phyloP scores from a whole-genome alignment of 164 flowering plant genomes.

The Piper longum region DNA sequence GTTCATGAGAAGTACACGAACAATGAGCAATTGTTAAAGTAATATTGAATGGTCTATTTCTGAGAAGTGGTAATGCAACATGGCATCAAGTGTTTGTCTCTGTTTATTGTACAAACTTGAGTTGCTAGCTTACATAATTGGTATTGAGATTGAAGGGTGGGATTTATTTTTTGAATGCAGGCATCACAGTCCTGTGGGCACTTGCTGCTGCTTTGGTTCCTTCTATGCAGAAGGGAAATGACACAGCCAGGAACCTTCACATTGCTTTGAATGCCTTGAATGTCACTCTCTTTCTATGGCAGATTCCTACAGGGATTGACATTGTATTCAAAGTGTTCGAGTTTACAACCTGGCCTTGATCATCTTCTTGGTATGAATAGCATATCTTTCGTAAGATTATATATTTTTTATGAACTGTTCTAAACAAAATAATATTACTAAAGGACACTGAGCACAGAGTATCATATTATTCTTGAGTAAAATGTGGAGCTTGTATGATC shows the following conservation, averaged over 20 bases:
- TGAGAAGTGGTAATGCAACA: no score
- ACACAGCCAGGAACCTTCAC: constrained; percentile 87
- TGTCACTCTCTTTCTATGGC: constrained; percentile 66
- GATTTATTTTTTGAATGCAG: constrained; percentile 20
- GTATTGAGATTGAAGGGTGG: not conserved
- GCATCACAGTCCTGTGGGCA: constrained; percentile 91
- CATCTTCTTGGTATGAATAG: not conserved
- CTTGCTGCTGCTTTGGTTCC: constrained; percentile 93
- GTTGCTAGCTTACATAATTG: not conserved
- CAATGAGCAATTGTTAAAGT: no score
- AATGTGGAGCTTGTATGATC: no score
- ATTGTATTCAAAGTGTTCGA: constrained; percentile 76
- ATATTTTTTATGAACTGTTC: no score
- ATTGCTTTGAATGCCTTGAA: constrained; percentile 65
- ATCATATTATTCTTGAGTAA: no score
- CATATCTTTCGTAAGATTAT: not conserved
- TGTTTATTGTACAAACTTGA: not conserved
- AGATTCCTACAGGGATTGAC: constrained; percentile 85
- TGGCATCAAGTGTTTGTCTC: not conserved
- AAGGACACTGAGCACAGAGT: no score
- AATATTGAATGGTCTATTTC: no score
- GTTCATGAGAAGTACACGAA: no score
- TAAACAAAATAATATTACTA: no score
- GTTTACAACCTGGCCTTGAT: constrained; percentile 80
- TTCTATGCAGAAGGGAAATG: constrained; percentile 86